Evolutionary conservation across 208 protist species (phyloP).

Genomic region (Phytomonas serpens): DNA sequence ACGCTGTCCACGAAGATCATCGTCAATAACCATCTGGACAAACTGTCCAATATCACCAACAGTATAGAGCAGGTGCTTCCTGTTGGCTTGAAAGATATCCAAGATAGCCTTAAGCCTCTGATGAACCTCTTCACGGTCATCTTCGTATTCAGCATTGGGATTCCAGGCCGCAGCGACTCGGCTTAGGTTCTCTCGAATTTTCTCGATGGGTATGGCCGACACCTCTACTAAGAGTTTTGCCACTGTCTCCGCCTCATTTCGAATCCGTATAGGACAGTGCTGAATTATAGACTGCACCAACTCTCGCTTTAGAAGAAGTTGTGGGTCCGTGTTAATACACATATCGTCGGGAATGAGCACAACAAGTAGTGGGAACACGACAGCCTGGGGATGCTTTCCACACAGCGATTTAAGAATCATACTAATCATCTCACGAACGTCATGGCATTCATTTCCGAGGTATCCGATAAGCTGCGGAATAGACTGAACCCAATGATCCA

Average conservation of each 20-base stretch:
- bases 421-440: constrained; percentile 92
- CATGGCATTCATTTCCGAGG: constrained; percentile 86
- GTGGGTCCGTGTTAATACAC: constrained; percentile 11
- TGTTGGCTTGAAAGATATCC: constrained; percentile 75
- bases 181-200: constrained; percentile 82
- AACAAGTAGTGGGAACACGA: constrained; percentile 99
- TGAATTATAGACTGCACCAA: constrained; percentile 72
- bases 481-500: constrained; percentile 98
- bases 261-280: constrained; percentile 77
- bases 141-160: constrained; percentile 87
- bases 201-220: constrained; percentile 85
- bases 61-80: constrained; percentile 73
- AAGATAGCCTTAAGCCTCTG: constrained; percentile 55
- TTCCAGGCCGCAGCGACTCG: constrained; percentile 84
- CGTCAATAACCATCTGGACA: constrained; percentile 74
- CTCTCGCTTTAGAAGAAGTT: constrained; percentile 35
- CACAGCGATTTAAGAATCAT: constrained; percentile 94
- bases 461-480: constrained; percentile 99
- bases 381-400: constrained; percentile 96
- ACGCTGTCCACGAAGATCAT: constrained; percentile 63
- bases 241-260: constrained; percentile 75
- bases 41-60: constrained; percentile 87
- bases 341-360: constrained; percentile 82
- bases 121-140: constrained; percentile 76
- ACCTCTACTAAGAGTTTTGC: constrained; percentile 76